phyloP scores from a whole-genome alignment of 106 monocot genomes.

The Alisma plantagoaquatica region DNA sequence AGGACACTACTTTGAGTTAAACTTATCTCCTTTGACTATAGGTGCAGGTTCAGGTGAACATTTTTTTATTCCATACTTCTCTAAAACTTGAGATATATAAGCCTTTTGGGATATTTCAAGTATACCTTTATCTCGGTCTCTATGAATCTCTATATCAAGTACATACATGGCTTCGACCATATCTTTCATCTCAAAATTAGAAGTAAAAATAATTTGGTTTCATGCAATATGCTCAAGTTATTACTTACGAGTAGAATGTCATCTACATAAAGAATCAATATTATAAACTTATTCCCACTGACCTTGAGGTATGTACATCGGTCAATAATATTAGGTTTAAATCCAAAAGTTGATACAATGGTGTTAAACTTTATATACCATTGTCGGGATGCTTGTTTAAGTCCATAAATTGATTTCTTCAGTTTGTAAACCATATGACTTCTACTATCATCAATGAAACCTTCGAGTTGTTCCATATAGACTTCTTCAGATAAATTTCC shows the following conservation, averaged over 20 bases:
- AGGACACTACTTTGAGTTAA: background rate
- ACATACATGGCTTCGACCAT: background rate
- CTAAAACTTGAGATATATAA: background rate
- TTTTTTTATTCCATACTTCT: background rate
- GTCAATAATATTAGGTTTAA: background rate
- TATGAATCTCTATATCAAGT: background rate
- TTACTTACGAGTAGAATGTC: too few species aligned
- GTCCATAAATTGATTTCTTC: conserved; percentile 3
- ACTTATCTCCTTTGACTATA: background rate
- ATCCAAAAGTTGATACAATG: background rate
- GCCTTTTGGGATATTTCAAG: background rate
- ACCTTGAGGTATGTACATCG: background rate
- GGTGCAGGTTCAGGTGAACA: background rate
- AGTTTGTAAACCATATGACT: background rate
- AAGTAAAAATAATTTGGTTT: background rate
- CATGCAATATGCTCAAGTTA: conserved; percentile 3
- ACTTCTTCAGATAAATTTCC: background rate
- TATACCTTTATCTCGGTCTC: background rate
- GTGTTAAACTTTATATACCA: background rate
- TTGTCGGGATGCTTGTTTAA: conserved; percentile 1
- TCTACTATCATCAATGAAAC: background rate
- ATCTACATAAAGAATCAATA: too few species aligned
- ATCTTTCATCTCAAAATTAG: conserved; percentile 1
- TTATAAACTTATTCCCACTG: background rate
- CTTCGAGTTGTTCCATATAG: conserved; percentile 1